Base-by-base conservation (phyloP, 192 early-diverging fungal genomes). In the Entomortierella parvispora region DNA sequence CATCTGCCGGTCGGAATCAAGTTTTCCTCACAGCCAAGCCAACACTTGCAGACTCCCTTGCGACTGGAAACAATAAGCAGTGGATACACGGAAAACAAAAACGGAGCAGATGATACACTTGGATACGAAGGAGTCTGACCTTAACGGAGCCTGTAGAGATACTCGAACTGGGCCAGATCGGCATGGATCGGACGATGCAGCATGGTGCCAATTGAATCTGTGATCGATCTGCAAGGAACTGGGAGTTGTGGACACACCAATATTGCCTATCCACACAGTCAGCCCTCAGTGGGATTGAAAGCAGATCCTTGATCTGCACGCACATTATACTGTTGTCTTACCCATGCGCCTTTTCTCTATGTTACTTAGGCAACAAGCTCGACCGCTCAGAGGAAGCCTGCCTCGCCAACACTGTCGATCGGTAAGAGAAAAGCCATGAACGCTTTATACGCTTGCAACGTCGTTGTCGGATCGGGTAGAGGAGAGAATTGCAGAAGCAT, bases 351-450 rank as follows among this genome's bases (percentile, higher is more conserved):
- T 46, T 61, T 47, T 6, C 29, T 32, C 5, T 25, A 18, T 49
- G 12, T 18, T 43, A 6, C 32, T 17, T 77, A 77, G 61, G 85
- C 61, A 77, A 87, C 80, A 81, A 71, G 64, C 74, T 87, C 54
- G 84, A 85, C 64, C 76, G 82, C 40, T 71, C 71, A 32, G 85
- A 87, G 72, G 85, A 87, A 57, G 76, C 76, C 10, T 88, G 86
- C 68, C 71, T 88, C 22, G 80, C 83, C 25, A 88, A 88, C 81
- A 86, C 84, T 72, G 86, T 88, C 43, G 86, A 88, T 58, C 86
- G 86, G 49, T 77, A 68, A 40, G 65, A 40, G 6, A 31, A 2
- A 42, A 40, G 22, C 20, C 33, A 3, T 8, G 8, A 9, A 25
- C 1, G 20, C 54, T 23, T 56, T 37, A 20, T 17, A 12, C 10